phyloP scores from a whole-genome alignment of 805 yeast species.

The Trichomonascus vanleenenianus region DNA sequence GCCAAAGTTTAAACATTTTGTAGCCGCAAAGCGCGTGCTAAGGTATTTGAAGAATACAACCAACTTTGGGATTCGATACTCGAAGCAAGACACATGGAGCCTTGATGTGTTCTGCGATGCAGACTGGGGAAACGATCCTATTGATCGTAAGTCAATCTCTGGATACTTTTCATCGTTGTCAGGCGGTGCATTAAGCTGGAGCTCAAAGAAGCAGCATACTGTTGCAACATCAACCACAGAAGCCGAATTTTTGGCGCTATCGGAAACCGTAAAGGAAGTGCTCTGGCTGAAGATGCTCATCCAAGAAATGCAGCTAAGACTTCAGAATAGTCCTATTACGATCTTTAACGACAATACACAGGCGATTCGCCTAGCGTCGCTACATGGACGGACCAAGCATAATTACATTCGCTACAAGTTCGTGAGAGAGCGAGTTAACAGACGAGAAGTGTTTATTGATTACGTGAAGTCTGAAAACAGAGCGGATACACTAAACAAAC shows the following conservation, averaged over 20 bases:
- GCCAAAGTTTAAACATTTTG: neutral
- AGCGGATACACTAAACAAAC: too few species aligned
- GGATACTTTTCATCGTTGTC: neutral
- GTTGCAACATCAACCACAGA: neutral
- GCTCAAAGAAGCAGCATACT: neutral
- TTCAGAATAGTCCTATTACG: too few species aligned
- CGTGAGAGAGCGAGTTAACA: too few species aligned
- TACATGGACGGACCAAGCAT: too few species aligned
- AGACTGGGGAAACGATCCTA: neutral
- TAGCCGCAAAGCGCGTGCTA: neutral
- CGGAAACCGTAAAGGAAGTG: neutral
- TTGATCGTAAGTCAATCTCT: neutral
- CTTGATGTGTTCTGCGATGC: neutral
- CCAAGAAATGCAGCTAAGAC: too few species aligned
- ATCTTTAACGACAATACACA: too few species aligned
- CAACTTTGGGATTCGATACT: neutral
- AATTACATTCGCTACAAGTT: too few species aligned
- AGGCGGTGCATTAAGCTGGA: neutral
- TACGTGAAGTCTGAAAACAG: too few species aligned
- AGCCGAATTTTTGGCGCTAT: neutral
- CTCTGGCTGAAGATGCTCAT: neutral
- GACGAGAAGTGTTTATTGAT: too few species aligned
- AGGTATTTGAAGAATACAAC: neutral
- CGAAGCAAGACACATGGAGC: neutral
- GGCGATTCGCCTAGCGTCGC: too few species aligned